Evolutionary conservation across 805 yeast genomes (phyloP).

Genomic region (Maudiozyma saulgeensis): DNA sequence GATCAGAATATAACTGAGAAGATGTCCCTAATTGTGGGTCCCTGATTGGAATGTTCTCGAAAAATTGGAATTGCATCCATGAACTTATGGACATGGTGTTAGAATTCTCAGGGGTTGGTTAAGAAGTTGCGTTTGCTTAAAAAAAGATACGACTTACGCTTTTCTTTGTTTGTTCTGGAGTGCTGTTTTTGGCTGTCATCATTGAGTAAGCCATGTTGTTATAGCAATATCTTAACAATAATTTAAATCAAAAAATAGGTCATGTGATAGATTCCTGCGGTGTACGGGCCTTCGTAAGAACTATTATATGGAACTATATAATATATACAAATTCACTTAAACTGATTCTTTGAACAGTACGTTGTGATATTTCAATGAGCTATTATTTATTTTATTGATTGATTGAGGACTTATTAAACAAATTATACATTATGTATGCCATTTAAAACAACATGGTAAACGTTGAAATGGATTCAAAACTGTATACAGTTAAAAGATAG

Average conservation of each 20-base stretch:
- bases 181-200: too few relatives aligned
- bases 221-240: too few relatives aligned
- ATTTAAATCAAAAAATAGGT: too few relatives aligned
- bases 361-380: background rate
- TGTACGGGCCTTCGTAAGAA: too few relatives aligned
- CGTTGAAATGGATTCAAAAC: background rate
- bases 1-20: constrained; percentile 69
- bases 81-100: constrained; percentile 19
- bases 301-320: too few relatives aligned
- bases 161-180: background rate
- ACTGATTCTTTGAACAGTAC: too few relatives aligned
- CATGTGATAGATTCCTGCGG: too few relatives aligned
- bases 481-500: constrained; percentile 1
- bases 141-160: background rate
- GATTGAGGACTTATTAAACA: constrained; percentile 4
- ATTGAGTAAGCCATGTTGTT: too few relatives aligned
- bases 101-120: background rate
- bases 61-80: constrained; percentile 83
- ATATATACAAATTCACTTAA: too few relatives aligned
- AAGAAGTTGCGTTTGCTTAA: background rate
- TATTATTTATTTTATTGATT: constrained; percentile 3
- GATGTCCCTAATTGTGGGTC: constrained; percentile 67
- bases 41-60: constrained; percentile 69
- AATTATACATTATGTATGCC: constrained; percentile 3
- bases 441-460: background rate